Evolutionary conservation across 441 rosid species (phyloP), one percentile per base, ranked within the genome.

Genomic region (Melastoma candidum): DNA sequence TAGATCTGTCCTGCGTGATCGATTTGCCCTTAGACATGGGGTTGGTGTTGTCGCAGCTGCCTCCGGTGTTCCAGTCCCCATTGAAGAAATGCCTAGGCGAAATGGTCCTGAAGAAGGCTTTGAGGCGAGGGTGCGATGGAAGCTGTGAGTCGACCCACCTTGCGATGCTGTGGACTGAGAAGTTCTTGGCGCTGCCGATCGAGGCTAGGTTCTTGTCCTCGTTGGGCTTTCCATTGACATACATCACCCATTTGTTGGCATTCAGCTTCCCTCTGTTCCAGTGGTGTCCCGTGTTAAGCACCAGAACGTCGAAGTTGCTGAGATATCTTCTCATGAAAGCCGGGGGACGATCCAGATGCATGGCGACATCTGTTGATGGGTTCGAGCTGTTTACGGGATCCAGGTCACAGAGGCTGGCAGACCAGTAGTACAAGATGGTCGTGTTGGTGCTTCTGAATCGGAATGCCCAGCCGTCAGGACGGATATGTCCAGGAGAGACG

Each of bases 41-140:
- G 3, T 27, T 54, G 1, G 77, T 81, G 64, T 79, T 79, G 49
- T 78, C 80, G 50, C 87, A 83, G 69, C 69, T 81, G 25, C 95
- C 95, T 17, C 89, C 92, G 0, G 75, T 81, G 56, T 86, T 81
- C 92, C 95, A 76, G 44, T 86, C 92, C 59, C 95, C 92, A 26
- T 79, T 70, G 26, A 10, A 60, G 71, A 83, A 86, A 68, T 86
- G 92, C 52, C 89, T 66, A 0, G 89, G 92, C 8, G 89, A 81
- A 36, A 79, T 70, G 22, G 87, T 83, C 46, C 92, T 73, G 47
- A 79, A 81, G 81, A 86, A 86, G 47, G 69, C 86, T 64, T 69
- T 76, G 9, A 83, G 74, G 11, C 49, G 58, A 2, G 79, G 85
- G 64, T 76, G 77, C 2, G 48, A 67, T 3, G 72, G 78, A 46